phyloP scores from a whole-genome alignment of 2,329 filamentous ascomycete species.

The Talaromyces sp. region DNA sequence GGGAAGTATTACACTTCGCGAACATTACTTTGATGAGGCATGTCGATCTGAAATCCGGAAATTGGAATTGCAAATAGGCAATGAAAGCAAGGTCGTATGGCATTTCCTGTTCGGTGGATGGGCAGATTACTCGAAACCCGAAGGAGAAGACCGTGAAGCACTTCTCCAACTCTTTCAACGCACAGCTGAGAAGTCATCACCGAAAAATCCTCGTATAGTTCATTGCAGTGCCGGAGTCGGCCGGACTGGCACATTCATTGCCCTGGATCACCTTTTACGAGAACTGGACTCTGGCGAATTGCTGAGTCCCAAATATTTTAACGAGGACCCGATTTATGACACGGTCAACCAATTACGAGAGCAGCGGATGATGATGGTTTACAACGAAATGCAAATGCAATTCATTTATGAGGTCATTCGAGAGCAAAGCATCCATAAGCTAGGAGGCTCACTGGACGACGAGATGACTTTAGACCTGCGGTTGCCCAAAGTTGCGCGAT shows the following conservation, averaged over 20 bases:
- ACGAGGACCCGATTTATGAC: constrained; percentile 65
- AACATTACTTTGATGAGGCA: constrained; percentile 50
- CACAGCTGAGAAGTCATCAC: constrained; percentile 41
- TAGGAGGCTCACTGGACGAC: constrained; percentile 24
- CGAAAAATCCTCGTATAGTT: constrained; percentile 69
- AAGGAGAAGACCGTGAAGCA: constrained; percentile 47
- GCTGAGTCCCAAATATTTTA: constrained; percentile 46
- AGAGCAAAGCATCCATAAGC: constrained; percentile 44
- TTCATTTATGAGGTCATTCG: constrained; percentile 86
- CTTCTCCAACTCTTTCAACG: constrained; percentile 48
- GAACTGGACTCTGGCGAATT: constrained; percentile 74
- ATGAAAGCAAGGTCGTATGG: constrained; percentile 63
- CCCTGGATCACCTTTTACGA: constrained; percentile 81
- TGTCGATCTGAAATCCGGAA: constrained; percentile 68
- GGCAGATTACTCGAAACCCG: constrained; percentile 84
- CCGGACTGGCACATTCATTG: constrained; percentile 90
- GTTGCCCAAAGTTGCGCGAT: constrained; percentile 33
- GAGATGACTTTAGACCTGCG: constrained; percentile 22
- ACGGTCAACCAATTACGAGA: constrained; percentile 76
- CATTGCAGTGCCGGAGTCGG: constrained; percentile 92
- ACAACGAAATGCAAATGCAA: constrained; percentile 73
- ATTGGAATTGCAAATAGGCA: constrained; percentile 50
- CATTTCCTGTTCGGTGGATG: constrained; percentile 83
- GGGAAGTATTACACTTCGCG: constrained; percentile 61
- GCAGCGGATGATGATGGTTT: constrained; percentile 94